Percentiles rank a stretch among this genome's conserved stretches.
Conservation (phyloP, 768 basidiomycete species). For the Crassisporium funariophilum region DNA sequence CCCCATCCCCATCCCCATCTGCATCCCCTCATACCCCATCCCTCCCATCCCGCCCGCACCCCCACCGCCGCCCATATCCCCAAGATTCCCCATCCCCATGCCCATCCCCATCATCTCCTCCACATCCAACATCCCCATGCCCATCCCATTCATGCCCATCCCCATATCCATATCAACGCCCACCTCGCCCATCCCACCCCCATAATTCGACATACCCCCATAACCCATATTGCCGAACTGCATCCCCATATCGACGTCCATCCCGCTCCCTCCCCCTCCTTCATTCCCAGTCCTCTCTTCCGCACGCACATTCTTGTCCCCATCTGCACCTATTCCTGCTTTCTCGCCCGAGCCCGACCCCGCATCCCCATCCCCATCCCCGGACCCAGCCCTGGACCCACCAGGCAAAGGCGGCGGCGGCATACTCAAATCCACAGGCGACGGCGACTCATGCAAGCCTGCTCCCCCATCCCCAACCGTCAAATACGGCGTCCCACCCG, state of each 20-base stretch:
- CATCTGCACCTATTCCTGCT: too few species aligned
- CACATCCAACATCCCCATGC: background rate
- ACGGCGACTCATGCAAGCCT: slow-evolving; percentile 63
- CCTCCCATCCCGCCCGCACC: background rate
- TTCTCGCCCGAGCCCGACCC: too few species aligned
- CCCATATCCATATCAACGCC: slow-evolving; percentile 4
- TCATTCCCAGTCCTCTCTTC: background rate
- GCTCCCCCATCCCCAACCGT: slow-evolving; percentile 41
- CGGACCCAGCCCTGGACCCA: too few species aligned
- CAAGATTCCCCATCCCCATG: slow-evolving; percentile 11
- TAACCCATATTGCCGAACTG: background rate
- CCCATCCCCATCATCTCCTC: slow-evolving; percentile 4
- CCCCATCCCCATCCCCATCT: background rate
- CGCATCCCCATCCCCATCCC: too few species aligned
- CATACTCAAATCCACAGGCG: slow-evolving; percentile 82
- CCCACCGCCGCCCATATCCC: slow-evolving; percentile 4
- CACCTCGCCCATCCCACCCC: background rate
- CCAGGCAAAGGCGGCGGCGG: slow-evolving; percentile 72
- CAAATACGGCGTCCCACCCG: slow-evolving; percentile 1
- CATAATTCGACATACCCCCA: background rate
- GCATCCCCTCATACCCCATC: slow-evolving; percentile 4
- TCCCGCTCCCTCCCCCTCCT: slow-evolving; percentile 1
- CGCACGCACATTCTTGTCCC: too few species aligned
- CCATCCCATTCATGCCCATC: slow-evolving; percentile 1
- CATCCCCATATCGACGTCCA: slow-evolving; percentile 5